Conservation (phyloP, 805 yeast genomes). For the Ogataea allantospora region DNA sequence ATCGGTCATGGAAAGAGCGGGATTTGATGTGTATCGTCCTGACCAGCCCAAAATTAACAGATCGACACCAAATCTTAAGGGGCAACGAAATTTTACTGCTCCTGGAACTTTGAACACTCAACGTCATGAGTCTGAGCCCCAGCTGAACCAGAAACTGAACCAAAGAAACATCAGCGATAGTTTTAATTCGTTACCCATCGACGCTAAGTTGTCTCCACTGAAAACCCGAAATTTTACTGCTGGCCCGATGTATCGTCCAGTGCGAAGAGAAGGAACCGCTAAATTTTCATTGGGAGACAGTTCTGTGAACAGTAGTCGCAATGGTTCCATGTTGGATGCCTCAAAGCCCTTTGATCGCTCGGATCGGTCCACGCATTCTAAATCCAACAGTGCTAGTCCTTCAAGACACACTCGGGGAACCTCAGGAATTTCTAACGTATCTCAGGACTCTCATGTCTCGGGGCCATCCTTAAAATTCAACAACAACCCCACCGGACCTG, state of each 20-base stretch:
- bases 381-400: slow-evolving; percentile 1
- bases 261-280: slow-evolving; percentile 1
- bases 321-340: slow-evolving; percentile 4
- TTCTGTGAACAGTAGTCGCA: slow-evolving; percentile 8
- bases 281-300: slow-evolving; percentile 8
- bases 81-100: slow-evolving; percentile 22
- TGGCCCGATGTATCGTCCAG: neutral
- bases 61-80: slow-evolving; percentile 15
- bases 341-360: neutral
- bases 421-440: neutral
- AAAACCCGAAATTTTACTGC: slow-evolving; percentile 3
- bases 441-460: slow-evolving; percentile 1
- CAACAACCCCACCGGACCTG: neutral
- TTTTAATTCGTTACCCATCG: slow-evolving; percentile 5
- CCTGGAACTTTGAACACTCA: slow-evolving; percentile 15
- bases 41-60: slow-evolving; percentile 11
- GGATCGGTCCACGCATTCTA: neutral
- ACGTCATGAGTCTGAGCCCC: slow-evolving; percentile 17
- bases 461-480: neutral
- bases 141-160: slow-evolving; percentile 6
- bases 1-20: slow-evolving; percentile 80
- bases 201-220: slow-evolving; percentile 1
- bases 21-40: slow-evolving; percentile 59
- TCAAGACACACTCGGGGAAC: slow-evolving; percentile 1
- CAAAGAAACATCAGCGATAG: neutral